These are phyloP conservation scores for Globisporangium paddicum DNA, from an alignment of 352 stramenopile species.

Conservation along the genomic window DNA sequence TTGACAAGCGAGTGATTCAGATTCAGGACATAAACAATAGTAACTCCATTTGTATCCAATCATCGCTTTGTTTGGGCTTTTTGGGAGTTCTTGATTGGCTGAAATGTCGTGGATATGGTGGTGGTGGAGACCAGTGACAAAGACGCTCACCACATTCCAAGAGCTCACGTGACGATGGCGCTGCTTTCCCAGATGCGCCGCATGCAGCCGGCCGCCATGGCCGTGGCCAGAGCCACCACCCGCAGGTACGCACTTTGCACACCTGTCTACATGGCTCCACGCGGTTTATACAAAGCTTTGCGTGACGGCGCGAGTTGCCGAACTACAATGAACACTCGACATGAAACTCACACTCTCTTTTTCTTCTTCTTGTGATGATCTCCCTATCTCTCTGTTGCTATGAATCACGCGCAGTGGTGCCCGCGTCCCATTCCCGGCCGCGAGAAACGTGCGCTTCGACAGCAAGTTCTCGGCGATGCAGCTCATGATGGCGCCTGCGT, in stretches of 20 bases:
- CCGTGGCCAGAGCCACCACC: slow-evolving; percentile 22
- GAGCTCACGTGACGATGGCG: slow-evolving; percentile 26
- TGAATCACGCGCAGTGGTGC: slow-evolving; percentile 1
- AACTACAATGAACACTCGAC: neutral
- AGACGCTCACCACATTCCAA: slow-evolving; percentile 18
- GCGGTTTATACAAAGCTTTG: neutral
- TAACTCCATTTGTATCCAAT: slow-evolving; percentile 4
- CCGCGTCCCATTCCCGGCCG: slow-evolving; percentile 18
- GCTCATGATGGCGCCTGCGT: slow-evolving; percentile 23
- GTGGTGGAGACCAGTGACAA: slow-evolving; percentile 19
- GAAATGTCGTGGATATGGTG: slow-evolving; percentile 10
- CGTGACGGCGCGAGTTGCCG: neutral
- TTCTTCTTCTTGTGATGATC: neutral
- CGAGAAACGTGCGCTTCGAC: slow-evolving; percentile 30
- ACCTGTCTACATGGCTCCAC: neutral
- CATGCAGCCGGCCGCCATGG: slow-evolving; percentile 42
- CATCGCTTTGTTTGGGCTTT: neutral
- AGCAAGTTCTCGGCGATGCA: slow-evolving; percentile 42
- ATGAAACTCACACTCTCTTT: slow-evolving; percentile 2
- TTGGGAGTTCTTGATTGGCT: neutral
- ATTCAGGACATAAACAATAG: neutral
- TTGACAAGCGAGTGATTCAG: neutral
- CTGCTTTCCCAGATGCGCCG: slow-evolving; percentile 54
- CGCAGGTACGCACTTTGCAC: slow-evolving; percentile 17
- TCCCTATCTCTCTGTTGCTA: neutral